Evolutionary conservation across 306 rosid genomes (phyloP).

Genomic region (Malus orientalis): DNA sequence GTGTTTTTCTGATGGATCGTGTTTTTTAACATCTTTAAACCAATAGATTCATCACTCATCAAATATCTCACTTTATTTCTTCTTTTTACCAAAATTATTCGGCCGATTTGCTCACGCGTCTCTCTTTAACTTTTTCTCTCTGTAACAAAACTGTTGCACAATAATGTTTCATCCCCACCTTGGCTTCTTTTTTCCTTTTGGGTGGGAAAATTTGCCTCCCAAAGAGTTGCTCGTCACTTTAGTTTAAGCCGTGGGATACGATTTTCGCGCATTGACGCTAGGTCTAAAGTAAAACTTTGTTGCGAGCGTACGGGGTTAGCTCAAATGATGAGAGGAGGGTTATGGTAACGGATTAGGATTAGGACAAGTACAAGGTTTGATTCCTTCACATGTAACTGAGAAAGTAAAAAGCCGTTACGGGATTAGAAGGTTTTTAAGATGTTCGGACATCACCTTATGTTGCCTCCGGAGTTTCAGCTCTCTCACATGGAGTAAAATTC

Average conservation of each 20-base stretch:
- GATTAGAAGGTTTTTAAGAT: not conserved
- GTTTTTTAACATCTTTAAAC: constrained; percentile 42
- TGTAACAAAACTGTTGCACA: constrained; percentile 10
- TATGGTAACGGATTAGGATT: not conserved
- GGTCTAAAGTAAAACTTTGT: not conserved
- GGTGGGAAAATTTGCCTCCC: constrained; percentile 34
- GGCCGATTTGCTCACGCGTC: constrained; percentile 36
- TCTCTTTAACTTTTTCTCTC: constrained; percentile 22
- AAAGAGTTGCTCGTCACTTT: not conserved
- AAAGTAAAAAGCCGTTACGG: not conserved
- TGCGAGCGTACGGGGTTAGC: not conserved
- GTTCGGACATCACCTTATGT: not conserved
- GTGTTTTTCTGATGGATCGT: constrained; percentile 36
- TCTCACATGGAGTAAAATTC: no score
- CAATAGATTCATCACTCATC: constrained; percentile 28
- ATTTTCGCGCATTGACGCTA: not conserved
- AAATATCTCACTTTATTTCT: constrained; percentile 14
- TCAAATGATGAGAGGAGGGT: not conserved
- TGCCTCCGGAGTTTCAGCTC: no score
- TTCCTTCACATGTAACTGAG: not conserved
- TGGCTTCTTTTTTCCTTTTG: constrained; percentile 13
- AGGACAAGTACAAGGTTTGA: not conserved
- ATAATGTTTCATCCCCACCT: not conserved
- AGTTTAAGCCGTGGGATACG: not conserved
- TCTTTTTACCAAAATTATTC: constrained; percentile 28